Base-by-base conservation (phyloP, 2,329 filamentous ascomycete genomes). In the Ophidiomyces ophidiicola region DNA sequence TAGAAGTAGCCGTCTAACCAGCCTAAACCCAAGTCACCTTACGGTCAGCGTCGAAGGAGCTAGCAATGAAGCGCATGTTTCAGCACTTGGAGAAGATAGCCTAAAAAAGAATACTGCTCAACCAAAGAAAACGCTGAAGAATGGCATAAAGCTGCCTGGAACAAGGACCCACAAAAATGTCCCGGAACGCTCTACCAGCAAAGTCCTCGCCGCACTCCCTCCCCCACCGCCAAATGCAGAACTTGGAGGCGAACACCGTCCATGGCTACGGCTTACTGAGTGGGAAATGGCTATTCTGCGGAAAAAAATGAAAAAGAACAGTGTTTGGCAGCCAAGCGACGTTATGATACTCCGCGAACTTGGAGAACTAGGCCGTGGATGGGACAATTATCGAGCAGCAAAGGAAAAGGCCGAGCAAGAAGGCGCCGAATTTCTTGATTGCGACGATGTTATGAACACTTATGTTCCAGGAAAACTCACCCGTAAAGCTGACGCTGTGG, bases 261-360 rank as follows among this genome's bases (percentile, higher is more conserved):
- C 76, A 1, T 80, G 76, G 76, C 63, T 74, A 49, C 72, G 74
- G 42, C 59, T 80, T 45, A 79, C 76, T 2, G 75, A 78, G 48
- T 80, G 70, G 61, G 76, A 80, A 51, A 76, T 80, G 74, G 76
- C 74, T 4, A 74, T 71, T 36, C 57, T 80, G 17, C 67, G 76
- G 37, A 79, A 79, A 56, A 70, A 73, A 48, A 80, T 80, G 76
- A 80, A 80, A 62, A 80, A 80, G 63, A 80, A 80, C 46, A 73
- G 74, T 4, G 69, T 76, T n/a, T 80, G 76, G 76, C 70, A 73
- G 31, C 76, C 76, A 1, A 78, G 74, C 46, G 72, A 75, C 44
- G 74, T 76, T 7, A 80, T 80, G 76, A 75, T 79, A 32, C 66
- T 72, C 41, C 70, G 75, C 21, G 74, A 79, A 55, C 63, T 80